A percentile compares a stretch with the other conserved stretches of the same genome.
These are phyloP conservation scores for Litchi chinensis DNA, from an alignment of 345 rosid species.

Conservation along the genomic window DNA sequence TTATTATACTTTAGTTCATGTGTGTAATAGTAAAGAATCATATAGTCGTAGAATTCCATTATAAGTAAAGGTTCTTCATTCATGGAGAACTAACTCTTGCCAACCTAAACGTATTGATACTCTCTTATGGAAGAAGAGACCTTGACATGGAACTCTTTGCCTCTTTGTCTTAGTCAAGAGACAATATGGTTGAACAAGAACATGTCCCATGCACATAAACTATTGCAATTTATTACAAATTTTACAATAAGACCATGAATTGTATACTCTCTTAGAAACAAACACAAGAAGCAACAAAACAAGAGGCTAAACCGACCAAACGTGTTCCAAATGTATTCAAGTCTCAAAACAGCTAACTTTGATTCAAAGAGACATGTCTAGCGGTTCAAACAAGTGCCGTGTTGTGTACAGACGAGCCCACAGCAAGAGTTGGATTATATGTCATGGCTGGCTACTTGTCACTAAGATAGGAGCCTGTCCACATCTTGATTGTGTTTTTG, in stretches of 20 bases:
- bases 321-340: not conserved
- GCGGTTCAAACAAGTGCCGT: not conserved
- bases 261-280: not conserved
- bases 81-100: too few relatives aligned
- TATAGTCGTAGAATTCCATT: too few relatives aligned
- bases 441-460: too few relatives aligned
- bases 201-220: constrained; percentile 24
- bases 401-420: not conserved
- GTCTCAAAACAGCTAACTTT: not conserved
- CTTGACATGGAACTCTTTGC: constrained; percentile 56
- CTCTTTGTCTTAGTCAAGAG: constrained; percentile 45
- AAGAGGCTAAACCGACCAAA: not conserved
- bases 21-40: too few relatives aligned
- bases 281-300: too few relatives aligned
- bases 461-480: too few relatives aligned
- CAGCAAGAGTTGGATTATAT: too few relatives aligned
- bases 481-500: too few relatives aligned
- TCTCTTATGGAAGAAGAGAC: too few relatives aligned
- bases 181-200: constrained; percentile 29
- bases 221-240: constrained; percentile 24
- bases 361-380: not conserved
- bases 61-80: too few relatives aligned
- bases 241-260: not conserved
- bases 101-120: too few relatives aligned
- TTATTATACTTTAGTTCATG: too few relatives aligned